Evolutionary conservation across 441 rosid species (phyloP), one percentile per base, ranked within the genome.

Genomic region (Biscutella auriculata): DNA sequence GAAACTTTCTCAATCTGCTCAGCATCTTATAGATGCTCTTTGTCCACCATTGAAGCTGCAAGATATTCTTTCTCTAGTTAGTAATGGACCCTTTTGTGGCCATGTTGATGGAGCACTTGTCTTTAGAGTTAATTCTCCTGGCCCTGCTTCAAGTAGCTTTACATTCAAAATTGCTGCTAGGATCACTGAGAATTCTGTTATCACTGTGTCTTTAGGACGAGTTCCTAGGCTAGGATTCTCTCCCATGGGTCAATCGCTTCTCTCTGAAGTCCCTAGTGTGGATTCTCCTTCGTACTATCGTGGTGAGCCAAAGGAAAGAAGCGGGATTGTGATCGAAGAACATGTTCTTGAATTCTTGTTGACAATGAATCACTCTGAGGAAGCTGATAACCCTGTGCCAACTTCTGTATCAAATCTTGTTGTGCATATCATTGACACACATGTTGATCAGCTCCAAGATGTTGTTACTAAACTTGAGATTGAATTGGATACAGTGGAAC

Each of bases 361-460:
- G 54, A 92, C 88, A 1, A 92, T 88, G 98, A 92, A 88, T 63
- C 98, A 92, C 58, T 86, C 98, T n/a, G 97, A 92, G 77, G 96
- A 84, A 75, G 97, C 94, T 49, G 98, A 92, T 70, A 92, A 92
- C 64, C 96, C 89, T 15, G 97, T 92, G 4, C 98, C 98, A 0
- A 73, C 59, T 62, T 81, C 89, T n/a, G 78, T 84, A 16, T 92
- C 97, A 1, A 86, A 88, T 65, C 97, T 92, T 32, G 82, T 92
- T 4, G 86, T 86, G 63, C 95, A 88, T 67, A 82, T 92, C 8
- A 59, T 88, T 10, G 95, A 92, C 52, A 88, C 94, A 0, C 95
- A 92, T 48, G 83, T 92, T 12, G 98, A 92, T 78, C 97, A 88
- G 68, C 82, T 92, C 45, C 92, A 92, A 70, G 97, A 92, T 63